These are phyloP conservation scores for Metschnikowia lunata DNA, from an alignment of 805 yeast genomes.

Conservation along the genomic window DNA sequence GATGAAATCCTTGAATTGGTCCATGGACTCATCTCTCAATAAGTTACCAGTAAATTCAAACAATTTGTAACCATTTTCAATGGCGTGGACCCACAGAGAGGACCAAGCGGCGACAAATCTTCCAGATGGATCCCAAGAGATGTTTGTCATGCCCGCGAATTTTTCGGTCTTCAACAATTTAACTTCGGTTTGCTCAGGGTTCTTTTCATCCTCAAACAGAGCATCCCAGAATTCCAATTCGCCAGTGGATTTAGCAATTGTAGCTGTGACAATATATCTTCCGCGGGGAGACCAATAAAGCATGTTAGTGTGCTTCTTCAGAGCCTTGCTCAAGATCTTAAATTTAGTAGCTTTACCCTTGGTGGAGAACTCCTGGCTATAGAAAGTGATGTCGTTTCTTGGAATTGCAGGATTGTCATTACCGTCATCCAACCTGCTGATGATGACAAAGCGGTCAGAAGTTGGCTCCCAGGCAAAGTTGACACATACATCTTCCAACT, in stretches of 20 bases:
- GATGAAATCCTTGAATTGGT: slow-evolving; percentile 79
- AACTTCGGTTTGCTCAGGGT: slow-evolving; percentile 44
- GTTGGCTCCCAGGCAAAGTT: slow-evolving; percentile 96
- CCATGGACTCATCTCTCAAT: slow-evolving; percentile 70
- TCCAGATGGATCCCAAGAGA: slow-evolving; percentile 96
- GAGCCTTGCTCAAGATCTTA: slow-evolving; percentile 54
- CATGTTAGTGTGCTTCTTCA: slow-evolving; percentile 64
- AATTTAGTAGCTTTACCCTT: slow-evolving; percentile 51
- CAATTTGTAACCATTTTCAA: slow-evolving; percentile 87
- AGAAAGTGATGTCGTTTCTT: slow-evolving; percentile 70
- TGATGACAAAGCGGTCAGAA: slow-evolving; percentile 78
- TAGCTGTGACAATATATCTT: slow-evolving; percentile 63
- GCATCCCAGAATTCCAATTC: slow-evolving; percentile 83
- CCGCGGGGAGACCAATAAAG: slow-evolving; percentile 91
- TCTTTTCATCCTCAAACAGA: slow-evolving; percentile 70
- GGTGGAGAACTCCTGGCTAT: slow-evolving; percentile 61
- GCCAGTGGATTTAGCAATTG: slow-evolving; percentile 47
- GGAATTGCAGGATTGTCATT: slow-evolving; percentile 59
- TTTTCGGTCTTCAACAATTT: slow-evolving; percentile 60
- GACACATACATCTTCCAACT: slow-evolving; percentile 81
- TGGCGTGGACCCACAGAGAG: slow-evolving; percentile 74
- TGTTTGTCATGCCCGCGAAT: slow-evolving; percentile 73
- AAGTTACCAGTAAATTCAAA: slow-evolving; percentile 79
- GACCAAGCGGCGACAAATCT: slow-evolving; percentile 87
- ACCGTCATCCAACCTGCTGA: slow-evolving; percentile 58